These are phyloP conservation scores for Rauvolfia tetraphylla DNA, from an alignment of 257 asterid species.

Conservation along the genomic window DNA sequence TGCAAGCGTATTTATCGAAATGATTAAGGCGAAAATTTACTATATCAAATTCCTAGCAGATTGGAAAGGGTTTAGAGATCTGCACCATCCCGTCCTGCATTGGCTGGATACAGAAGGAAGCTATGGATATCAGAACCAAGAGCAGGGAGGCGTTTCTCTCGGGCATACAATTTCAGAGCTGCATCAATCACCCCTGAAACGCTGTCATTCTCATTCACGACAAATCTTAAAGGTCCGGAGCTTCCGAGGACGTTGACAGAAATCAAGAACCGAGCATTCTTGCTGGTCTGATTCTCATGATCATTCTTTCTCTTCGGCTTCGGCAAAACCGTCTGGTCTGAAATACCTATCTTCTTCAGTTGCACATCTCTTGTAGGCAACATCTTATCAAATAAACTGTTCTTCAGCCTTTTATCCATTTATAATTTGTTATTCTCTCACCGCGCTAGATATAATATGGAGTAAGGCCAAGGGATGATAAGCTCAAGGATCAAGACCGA, in stretches of 20 bases:
- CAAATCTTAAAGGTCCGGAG: constrained; percentile 55
- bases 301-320: constrained; percentile 8
- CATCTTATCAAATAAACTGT: background rate
- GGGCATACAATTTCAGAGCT: constrained; percentile 40
- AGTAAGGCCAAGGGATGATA: background rate
- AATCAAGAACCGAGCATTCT: constrained; percentile 36
- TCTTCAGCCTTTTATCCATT: constrained; percentile 16
- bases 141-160: constrained; percentile 55
- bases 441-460: background rate
- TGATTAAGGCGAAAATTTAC: background rate
- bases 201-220: constrained; percentile 42
- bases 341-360: constrained; percentile 8
- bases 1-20: constrained; percentile 22
- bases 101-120: constrained; percentile 48
- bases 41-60: background rate
- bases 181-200: constrained; percentile 38
- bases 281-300: background rate
- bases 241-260: constrained; percentile 49
- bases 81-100: constrained; percentile 41
- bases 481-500: constrained; percentile 25
- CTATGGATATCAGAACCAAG: constrained; percentile 34
- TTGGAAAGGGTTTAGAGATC: background rate
- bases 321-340: constrained; percentile 2
- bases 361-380: background rate
- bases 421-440: background rate